Evolutionary conservation across 2,329 filamentous ascomycete genomes (phyloP), one percentile per base, ranked within the genome.

Genomic region (Diaporthe vaccinii): DNA sequence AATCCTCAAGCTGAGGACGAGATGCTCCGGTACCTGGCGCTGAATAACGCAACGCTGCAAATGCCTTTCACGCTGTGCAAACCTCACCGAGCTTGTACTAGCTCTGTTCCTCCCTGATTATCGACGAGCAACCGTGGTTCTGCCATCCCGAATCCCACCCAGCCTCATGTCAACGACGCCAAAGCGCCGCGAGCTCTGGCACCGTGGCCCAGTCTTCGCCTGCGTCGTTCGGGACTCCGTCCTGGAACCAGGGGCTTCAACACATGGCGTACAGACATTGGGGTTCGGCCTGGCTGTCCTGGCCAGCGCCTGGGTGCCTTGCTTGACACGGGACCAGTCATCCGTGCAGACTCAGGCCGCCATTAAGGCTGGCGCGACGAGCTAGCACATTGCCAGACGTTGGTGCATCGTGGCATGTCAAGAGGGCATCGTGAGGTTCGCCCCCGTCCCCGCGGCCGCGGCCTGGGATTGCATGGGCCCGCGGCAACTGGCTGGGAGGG

Each of bases 21-120:
- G 57, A 62, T 75, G 74, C 74, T 75, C 71, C 71, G 74, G 46
- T 67, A 28, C 46, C 44, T 70, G 62, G 25, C 31, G 39, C 36
- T 57, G 61, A 10, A 20, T 14, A 44, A 31, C 44, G 22, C 28
- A 70, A 28, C 3, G 41, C 44, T 25, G 20, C 34, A 9, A n/a
- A 31, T 25, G 44, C 28, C 17, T 34, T 17, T 9, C 12, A 28
- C 28, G 61, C 28, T 9, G 41, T 72, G 44, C 25, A 36, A 12
- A 36, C 14, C 4, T 61, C 55, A 51, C 44, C 25, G n/a, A n/a
- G 44, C 25, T 31, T 34, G 44, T 25, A 31, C 31, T 34, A 36
- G 31, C 46, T 53, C 22, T 20, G 36, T 14, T 34, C 39, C 46
- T 31, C 65, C n/a, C n/a, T 22, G n/a, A 55, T 34, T 22, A 34